phyloP scores from a whole-genome alignment of 345 rosid genomes.

The Eucalyptus shirleyi region DNA sequence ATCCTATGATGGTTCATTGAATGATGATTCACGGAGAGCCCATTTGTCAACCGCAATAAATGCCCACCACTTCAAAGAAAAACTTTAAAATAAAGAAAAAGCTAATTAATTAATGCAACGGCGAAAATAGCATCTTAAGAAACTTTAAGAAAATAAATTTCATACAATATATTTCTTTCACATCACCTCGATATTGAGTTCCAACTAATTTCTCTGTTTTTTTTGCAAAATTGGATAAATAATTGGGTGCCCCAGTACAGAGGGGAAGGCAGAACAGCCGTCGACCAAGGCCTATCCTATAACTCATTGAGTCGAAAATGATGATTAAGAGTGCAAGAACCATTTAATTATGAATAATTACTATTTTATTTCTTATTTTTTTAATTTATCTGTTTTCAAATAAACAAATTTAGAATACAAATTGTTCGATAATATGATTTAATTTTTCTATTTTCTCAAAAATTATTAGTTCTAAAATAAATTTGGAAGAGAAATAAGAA shows the following conservation, averaged over 20 bases:
- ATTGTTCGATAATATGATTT: rapidly evolving
- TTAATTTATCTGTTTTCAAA: rapidly evolving
- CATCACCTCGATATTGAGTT: not conserved
- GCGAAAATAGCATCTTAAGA: not conserved
- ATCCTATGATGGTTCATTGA: not conserved
- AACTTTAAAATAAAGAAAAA: not conserved
- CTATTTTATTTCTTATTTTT: too few relatives aligned
- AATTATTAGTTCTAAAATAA: too few relatives aligned
- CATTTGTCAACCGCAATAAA: not conserved
- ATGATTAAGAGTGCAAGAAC: too few relatives aligned
- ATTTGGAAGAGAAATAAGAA: too few relatives aligned
- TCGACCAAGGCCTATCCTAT: rapidly evolving
- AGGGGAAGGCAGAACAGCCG: rapidly evolving
- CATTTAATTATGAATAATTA: rapidly evolving
- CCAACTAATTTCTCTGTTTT: not conserved
- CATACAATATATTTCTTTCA: not conserved
- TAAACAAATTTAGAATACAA: too few relatives aligned
- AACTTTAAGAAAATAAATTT: not conserved
- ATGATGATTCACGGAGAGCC: not conserved
- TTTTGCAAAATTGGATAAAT: not conserved
- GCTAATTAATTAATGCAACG: not conserved
- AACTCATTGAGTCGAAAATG: too few relatives aligned
- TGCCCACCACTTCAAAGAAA: not conserved
- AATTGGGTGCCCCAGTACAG: rapidly evolving
- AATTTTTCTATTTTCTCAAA: rapidly evolving